Evolutionary conservation across 805 yeast species (phyloP).

Genomic region (Spathaspora arborariae): DNA sequence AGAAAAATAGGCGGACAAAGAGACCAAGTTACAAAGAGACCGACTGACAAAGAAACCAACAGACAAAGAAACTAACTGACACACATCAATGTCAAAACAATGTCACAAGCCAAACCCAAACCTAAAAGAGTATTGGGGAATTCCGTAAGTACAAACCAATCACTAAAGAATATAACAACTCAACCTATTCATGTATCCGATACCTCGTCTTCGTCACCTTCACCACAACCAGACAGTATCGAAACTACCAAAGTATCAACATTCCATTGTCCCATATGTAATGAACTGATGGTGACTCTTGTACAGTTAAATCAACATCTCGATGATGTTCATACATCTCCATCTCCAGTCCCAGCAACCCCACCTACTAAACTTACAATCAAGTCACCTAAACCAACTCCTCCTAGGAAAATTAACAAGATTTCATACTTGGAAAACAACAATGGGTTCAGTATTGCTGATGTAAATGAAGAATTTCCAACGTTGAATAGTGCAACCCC

Average conservation of each 20-base stretch:
- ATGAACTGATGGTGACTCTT: conserved; percentile 51
- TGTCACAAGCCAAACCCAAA: conserved; percentile 1
- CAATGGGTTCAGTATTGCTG: conserved; percentile 31
- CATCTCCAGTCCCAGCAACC: background rate
- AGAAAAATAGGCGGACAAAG: too few relatives aligned
- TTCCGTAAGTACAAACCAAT: background rate
- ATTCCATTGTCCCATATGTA: conserved; percentile 65
- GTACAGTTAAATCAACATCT: conserved; percentile 62
- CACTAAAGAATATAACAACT: background rate
- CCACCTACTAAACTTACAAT: conserved; percentile 28
- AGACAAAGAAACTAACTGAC: background rate
- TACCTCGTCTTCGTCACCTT: background rate
- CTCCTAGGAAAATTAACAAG: conserved; percentile 36
- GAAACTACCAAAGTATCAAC: background rate
- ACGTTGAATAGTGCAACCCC: background rate
- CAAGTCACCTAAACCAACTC: conserved; percentile 16
- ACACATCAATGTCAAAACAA: background rate
- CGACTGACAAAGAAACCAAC: too few relatives aligned
- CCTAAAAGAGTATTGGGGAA: conserved; percentile 18
- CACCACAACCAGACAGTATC: background rate
- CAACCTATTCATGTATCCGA: background rate
- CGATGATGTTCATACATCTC: conserved; percentile 56
- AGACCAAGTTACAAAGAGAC: too few relatives aligned
- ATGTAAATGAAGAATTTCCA: conserved; percentile 7
- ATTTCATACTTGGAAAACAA: conserved; percentile 49